Conservation (phyloP, 1,284 basidiomycete genomes). For the Mycena sp. region DNA sequence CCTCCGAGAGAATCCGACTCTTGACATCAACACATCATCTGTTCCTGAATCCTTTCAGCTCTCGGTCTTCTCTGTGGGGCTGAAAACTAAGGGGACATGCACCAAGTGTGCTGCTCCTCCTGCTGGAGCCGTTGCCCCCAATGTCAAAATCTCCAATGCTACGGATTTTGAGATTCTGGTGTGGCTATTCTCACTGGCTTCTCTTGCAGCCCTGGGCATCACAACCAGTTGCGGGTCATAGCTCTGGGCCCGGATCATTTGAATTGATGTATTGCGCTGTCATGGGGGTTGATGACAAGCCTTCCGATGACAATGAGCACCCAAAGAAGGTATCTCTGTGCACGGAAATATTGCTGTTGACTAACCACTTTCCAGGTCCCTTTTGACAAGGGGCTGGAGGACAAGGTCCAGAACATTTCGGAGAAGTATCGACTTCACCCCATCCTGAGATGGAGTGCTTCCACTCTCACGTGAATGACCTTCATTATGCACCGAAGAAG, state of each 20-base stretch:
- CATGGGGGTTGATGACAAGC: background rate
- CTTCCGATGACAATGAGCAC: background rate
- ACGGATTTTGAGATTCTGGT: background rate
- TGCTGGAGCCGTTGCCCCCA: background rate
- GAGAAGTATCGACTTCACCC: background rate
- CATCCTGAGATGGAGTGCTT: background rate
- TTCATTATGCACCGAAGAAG: too few relatives aligned
- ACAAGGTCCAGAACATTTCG: background rate
- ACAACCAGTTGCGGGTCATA: background rate
- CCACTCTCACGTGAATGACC: too few relatives aligned
- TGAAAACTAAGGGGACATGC: background rate
- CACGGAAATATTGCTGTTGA: background rate
- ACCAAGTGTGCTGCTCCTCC: background rate
- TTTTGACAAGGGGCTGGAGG: too few relatives aligned
- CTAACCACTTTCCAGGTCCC: too few relatives aligned
- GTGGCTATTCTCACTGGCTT: too few relatives aligned
- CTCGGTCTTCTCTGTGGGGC: too few relatives aligned
- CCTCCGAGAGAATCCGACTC: too few relatives aligned
- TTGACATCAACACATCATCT: too few relatives aligned
- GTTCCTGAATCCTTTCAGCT: too few relatives aligned
- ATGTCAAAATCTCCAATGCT: background rate
- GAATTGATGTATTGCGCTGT: too few relatives aligned
- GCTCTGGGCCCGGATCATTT: background rate
- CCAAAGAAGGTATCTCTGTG: background rate
- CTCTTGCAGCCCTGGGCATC: background rate